Evolutionary conservation across 2,329 filamentous ascomycete species (phyloP), one percentile per base, ranked within the genome.

Genomic region (Pseudogymnoascus sp.): DNA sequence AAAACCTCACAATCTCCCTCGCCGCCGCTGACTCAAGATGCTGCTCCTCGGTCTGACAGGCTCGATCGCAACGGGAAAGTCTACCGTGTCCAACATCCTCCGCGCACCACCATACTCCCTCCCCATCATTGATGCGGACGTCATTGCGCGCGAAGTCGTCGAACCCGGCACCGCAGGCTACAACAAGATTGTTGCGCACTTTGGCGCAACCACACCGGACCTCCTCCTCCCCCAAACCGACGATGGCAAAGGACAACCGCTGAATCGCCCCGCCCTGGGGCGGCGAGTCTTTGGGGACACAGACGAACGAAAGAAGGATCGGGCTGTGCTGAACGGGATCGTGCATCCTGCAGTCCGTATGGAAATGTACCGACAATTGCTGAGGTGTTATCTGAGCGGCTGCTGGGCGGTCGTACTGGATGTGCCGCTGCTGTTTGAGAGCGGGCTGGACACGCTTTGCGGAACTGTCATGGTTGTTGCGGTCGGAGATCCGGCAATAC

Each of bases 11-110:
- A 50, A 53, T 14, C 18, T 23, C 25, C n/a, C 23, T 11, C 37
- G 14, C 37, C 6, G 1, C 5, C 6, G 1, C 5, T 16, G 5
- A 60, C 61, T 11, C 59, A 68, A 44, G 62, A 97, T 97, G 94
- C 84, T 97, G 59, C 86, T 99, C 71, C 92, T 99, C 70, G 94
- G 94, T 63, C 85, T 99, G 25, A 99, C 94, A 7, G 94, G 94
- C 74, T 96, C 92, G 65, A 97, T 99, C 73, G 94, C 94, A 65
- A 99, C 94, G 5, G 94, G 94, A 75, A 99, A 99, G 83, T 96
- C 93, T 53, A 99, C 93, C 68, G 92, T 97, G 63, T 96, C 94
- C 28, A 81, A 83, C 40, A 83, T 96, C 69, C 89, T 99, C 70
- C 85, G 89, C 60, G 81, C 84, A 4, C 80, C 90, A 4, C 94